phyloP scores from a whole-genome alignment of 1,139 yeast genomes.

The Candida pseudoviswanathii region DNA sequence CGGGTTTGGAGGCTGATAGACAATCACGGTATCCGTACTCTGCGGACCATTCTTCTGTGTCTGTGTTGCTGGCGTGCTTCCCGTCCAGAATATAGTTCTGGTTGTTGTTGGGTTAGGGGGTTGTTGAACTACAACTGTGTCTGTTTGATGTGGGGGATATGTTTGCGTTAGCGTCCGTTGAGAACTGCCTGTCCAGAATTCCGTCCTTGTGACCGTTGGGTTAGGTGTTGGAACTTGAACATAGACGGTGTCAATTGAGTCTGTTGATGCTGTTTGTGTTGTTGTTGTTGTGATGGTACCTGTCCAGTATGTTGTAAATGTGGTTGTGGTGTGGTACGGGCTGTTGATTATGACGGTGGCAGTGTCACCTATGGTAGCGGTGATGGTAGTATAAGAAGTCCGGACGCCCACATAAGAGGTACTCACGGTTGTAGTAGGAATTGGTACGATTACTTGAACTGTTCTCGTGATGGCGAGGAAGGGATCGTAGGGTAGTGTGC shows the following conservation, averaged over 20 bases:
- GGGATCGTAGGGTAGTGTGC: no score
- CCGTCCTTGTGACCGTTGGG: slow-evolving; percentile 8
- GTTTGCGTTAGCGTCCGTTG: slow-evolving; percentile 13
- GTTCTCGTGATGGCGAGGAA: slow-evolving; percentile 15
- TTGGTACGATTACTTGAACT: slow-evolving; percentile 20
- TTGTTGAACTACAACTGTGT: slow-evolving; percentile 21
- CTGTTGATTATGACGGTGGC: slow-evolving; percentile 22
- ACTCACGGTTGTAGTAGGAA: slow-evolving; percentile 18
- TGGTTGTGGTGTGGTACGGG: slow-evolving; percentile 17
- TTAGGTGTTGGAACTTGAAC: slow-evolving; percentile 19
- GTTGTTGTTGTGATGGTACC: slow-evolving; percentile 10
- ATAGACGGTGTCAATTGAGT: slow-evolving; percentile 21
- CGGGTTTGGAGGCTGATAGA: slow-evolving; percentile 20
- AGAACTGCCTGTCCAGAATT: neutral
- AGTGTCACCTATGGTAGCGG: slow-evolving; percentile 17
- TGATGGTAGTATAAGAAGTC: slow-evolving; percentile 10
- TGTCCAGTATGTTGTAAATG: slow-evolving; percentile 14
- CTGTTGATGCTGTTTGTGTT: slow-evolving; percentile 15
- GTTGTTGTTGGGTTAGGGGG: slow-evolving; percentile 20
- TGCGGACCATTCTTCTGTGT: slow-evolving; percentile 13
- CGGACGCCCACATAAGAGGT: slow-evolving; percentile 10
- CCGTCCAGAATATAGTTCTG: slow-evolving; percentile 9
- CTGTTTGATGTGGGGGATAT: slow-evolving; percentile 15
- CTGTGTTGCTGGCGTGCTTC: slow-evolving; percentile 3
- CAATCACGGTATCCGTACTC: slow-evolving; percentile 20